A percentile compares a stretch with the other conserved stretches of the same genome.
phyloP scores from a whole-genome alignment of 306 rosid genomes.

The Begonia peltatifolia region DNA sequence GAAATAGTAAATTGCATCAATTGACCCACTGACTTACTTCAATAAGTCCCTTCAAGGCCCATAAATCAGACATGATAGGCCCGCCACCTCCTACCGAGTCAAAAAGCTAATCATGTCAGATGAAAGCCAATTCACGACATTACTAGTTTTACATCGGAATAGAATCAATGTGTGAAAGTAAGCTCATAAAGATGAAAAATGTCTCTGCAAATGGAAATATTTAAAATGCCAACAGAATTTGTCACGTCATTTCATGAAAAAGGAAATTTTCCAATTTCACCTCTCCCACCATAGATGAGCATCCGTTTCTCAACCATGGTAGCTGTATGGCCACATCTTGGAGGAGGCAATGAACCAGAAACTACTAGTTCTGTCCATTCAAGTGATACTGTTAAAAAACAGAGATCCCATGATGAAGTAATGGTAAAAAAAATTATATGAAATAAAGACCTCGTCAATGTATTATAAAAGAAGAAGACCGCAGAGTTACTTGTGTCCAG shows the following conservation, averaged over 20 bases:
- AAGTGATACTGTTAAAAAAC: constrained; percentile 46
- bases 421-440: neutral
- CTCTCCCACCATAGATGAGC: constrained; percentile 95
- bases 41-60: constrained; percentile 94
- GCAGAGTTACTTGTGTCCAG: constrained; percentile 71
- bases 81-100: constrained; percentile 78
- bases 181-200: too few relatives aligned
- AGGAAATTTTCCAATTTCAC: constrained; percentile 18
- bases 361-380: constrained; percentile 88
- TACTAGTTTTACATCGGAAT: too few relatives aligned
- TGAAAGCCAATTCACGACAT: too few relatives aligned
- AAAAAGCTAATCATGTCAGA: constrained; percentile 3
- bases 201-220: too few relatives aligned
- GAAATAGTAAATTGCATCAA: neutral
- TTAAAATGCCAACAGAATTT: too few relatives aligned
- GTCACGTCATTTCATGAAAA: too few relatives aligned
- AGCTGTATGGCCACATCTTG: constrained; percentile 92
- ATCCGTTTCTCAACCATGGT: constrained; percentile 84
- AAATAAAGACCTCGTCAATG: too few relatives aligned
- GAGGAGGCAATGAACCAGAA: constrained; percentile 72
- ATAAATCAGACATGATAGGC: constrained; percentile 96
- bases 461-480: constrained; percentile 7
- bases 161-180: too few relatives aligned
- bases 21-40: constrained; percentile 49
- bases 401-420: constrained; percentile 7